Percentiles rank a stretch among this genome's conserved stretches.
Evolutionary conservation across 352 stramenopile genomes (phyloP).

Genomic region (Pilasporangium apinafurcum): DNA sequence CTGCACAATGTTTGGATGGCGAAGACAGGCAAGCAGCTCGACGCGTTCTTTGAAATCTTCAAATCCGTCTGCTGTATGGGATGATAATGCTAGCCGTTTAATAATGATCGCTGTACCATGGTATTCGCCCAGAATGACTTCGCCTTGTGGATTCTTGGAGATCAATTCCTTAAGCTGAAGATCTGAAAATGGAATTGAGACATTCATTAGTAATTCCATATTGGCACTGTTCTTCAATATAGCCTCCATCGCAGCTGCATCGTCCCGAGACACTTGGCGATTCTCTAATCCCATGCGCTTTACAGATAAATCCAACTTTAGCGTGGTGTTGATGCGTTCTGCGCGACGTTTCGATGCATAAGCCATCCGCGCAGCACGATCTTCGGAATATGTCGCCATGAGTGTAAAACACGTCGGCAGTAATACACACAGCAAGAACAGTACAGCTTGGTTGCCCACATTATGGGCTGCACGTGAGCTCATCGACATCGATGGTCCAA

Average conservation of each 20-base stretch:
- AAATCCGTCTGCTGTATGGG: conserved; percentile 48
- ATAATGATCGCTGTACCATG: conserved; percentile 67
- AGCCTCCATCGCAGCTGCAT: conserved; percentile 52
- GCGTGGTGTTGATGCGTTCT: conserved; percentile 74
- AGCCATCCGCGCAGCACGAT: conserved; percentile 55
- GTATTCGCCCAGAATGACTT: conserved; percentile 71
- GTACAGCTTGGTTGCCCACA: conserved; percentile 43
- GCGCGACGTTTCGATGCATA: conserved; percentile 71
- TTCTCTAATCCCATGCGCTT: conserved; percentile 71
- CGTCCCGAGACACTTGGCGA: conserved; percentile 42
- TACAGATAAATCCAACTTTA: conserved; percentile 72
- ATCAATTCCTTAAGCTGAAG: conserved; percentile 72
- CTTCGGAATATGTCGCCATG: conserved; percentile 71
- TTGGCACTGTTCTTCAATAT: conserved; percentile 32
- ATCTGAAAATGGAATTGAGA: conserved; percentile 73
- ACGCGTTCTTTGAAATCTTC: conserved; percentile 74
- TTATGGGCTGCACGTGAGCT: conserved; percentile 33
- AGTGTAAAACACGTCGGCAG: conserved; percentile 58
- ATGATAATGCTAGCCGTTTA: conserved; percentile 64
- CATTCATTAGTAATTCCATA: conserved; percentile 52
- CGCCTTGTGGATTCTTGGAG: conserved; percentile 50
- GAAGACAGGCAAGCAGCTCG: conserved; percentile 69
- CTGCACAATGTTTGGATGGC: conserved; percentile 82
- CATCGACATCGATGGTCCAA: conserved; percentile 38
- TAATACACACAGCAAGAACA: conserved; percentile 60